Evolutionary conservation across 352 stramenopile genomes (phyloP), one percentile per base, ranked within the genome.

Genomic region (Globisporangium nunn): DNA sequence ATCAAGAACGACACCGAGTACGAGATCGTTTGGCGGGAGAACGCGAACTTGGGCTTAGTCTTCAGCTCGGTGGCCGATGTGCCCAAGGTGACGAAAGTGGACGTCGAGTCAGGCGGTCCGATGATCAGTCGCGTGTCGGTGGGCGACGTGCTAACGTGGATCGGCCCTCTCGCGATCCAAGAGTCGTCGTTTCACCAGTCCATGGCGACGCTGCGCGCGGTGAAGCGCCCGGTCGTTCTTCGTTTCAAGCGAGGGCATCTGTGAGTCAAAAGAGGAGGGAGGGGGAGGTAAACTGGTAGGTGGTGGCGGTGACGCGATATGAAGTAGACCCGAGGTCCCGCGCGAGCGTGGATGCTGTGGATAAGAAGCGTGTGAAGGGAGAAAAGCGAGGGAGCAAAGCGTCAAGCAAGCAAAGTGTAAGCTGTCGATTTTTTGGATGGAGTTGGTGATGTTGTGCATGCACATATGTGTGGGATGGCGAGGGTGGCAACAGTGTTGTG

Each of bases 21-120:
- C 61, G 85, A 92, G 50, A 70, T 93, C 17, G 78, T 93, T 44
- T 95, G 85, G 85, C 70, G 81, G 23, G 85, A 95, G 47, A 91
- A 85, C 62, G 76, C 79, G 46, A 92, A 91, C 45, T 68, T 95
- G 37, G 85, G 85, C 1, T 68, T 95, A 12, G 81, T 95, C 11
- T 95, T 95, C 58, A 92, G 81, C 59, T 88, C 80, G 28, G 82
- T 91, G 51, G 67, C 66, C 5, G 82, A 93, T 46, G 67, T 87
- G 44, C 80, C 82, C 14, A 85, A 86, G 58, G 82, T 93, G 48
- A 90, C 82, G 14, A 93, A 93, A 63, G 82, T 93, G 43, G 82
- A 93, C 50, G 61, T 87, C 28, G 82, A 93, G 14, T 91, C 80
- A 0, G 82, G 82, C 6, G 81, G 81, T 4, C 78, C 71, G 14